phyloP scores from a whole-genome alignment of 345 rosid genomes.

The Nasturtium officinale region DNA sequence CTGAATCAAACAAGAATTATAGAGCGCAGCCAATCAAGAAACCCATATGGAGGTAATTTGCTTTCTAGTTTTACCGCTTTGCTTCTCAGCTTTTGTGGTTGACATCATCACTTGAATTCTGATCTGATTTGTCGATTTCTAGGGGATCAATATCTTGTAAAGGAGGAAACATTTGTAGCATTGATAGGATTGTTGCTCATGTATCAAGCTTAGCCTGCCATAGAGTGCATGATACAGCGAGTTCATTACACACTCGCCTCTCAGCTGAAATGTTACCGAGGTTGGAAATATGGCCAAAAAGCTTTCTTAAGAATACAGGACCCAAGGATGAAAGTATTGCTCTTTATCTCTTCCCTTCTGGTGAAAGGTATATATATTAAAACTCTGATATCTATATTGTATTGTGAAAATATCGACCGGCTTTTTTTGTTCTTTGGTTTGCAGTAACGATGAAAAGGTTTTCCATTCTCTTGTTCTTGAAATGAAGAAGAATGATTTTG shows the following conservation, averaged over 20 bases:
- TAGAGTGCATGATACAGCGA: constrained; percentile 53
- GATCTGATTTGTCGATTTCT: constrained; percentile 29
- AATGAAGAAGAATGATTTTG: constrained; percentile 56
- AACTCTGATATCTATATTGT: neutral
- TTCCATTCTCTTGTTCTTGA: constrained; percentile 51
- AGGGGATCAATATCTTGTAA: constrained; percentile 57
- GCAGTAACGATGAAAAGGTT: constrained; percentile 48
- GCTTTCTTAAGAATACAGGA: constrained; percentile 49
- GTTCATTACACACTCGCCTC: constrained; percentile 48
- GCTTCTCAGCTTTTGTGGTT: neutral
- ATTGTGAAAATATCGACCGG: constrained; percentile 4
- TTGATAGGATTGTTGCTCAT: constrained; percentile 57
- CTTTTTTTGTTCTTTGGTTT: constrained; percentile 11
- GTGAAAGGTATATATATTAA: constrained; percentile 44
- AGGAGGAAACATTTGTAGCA: constrained; percentile 21
- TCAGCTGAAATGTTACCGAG: constrained; percentile 57
- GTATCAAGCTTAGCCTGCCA: constrained; percentile 63
- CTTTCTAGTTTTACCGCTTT: neutral
- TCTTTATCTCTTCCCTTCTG: constrained; percentile 64
- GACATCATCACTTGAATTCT: constrained; percentile 11
- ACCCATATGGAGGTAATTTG: constrained; percentile 68
- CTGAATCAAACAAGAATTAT: constrained; percentile 30
- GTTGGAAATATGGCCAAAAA: constrained; percentile 59
- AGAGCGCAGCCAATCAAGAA: constrained; percentile 56
- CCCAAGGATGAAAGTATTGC: constrained; percentile 60